Conservation (phyloP, 2,329 filamentous ascomycete genomes). For the Xylariaceae sp. region DNA sequence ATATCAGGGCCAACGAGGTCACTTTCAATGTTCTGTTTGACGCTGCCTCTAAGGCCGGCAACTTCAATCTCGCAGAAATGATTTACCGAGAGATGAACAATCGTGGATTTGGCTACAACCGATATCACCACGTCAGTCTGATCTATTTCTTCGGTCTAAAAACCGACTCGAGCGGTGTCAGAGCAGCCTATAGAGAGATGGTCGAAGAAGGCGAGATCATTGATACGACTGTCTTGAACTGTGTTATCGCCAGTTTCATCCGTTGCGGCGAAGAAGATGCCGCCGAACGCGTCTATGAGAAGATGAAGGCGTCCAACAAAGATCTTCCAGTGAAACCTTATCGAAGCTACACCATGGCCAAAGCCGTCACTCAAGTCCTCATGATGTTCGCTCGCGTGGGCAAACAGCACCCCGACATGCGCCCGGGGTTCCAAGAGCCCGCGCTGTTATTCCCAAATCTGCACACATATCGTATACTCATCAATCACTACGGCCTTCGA, state of each 20-base stretch:
- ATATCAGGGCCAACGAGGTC: conserved; percentile 63
- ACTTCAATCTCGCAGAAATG: conserved; percentile 79
- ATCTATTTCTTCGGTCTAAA: conserved; percentile 81
- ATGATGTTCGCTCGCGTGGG: conserved; percentile 55
- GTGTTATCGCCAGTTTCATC: conserved; percentile 75
- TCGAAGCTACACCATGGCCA: conserved; percentile 44
- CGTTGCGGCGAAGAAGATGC: conserved; percentile 70
- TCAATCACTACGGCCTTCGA: conserved; percentile 67
- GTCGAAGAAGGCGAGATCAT: conserved; percentile 84
- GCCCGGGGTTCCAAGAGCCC: conserved; percentile 52
- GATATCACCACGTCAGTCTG: conserved; percentile 75
- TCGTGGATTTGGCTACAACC: conserved; percentile 65
- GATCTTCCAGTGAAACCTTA: conserved; percentile 38
- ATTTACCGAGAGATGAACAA: conserved; percentile 75
- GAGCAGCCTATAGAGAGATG: conserved; percentile 75
- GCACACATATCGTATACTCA: conserved; percentile 73
- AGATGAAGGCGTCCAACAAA: conserved; percentile 68
- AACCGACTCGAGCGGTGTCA: conserved; percentile 67
- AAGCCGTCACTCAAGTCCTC: conserved; percentile 51
- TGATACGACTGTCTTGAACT: conserved; percentile 82
- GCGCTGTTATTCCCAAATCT: conserved; percentile 69
- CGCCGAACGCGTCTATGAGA: conserved; percentile 75
- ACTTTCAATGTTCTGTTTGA: conserved; percentile 95
- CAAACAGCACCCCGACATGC: conserved; percentile 53
- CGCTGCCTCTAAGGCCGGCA: conserved; percentile 78